Conservation (phyloP, 305 asterid genomes). For the Rubia peregrina region DNA sequence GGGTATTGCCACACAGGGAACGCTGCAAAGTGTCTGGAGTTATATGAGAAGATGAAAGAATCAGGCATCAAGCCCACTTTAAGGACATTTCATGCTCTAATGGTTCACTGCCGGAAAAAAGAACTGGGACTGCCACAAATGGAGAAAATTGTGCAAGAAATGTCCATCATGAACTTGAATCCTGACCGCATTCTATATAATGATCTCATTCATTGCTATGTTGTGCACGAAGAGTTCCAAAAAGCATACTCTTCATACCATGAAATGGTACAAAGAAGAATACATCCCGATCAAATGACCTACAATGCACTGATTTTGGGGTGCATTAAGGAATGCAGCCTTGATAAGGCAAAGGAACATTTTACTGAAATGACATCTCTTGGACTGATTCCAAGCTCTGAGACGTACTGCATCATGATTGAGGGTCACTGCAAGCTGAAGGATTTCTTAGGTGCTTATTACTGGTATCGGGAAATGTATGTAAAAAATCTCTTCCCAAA, state of each 20-base stretch:
- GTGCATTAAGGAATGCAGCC: slow-evolving; percentile 37
- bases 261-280: slow-evolving; percentile 50
- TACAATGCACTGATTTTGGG: slow-evolving; percentile 60
- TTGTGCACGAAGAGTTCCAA: slow-evolving; percentile 30
- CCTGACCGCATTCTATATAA: slow-evolving; percentile 57
- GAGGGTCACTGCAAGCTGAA: slow-evolving; percentile 54
- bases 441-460: slow-evolving; percentile 49
- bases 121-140: slow-evolving; percentile 30
- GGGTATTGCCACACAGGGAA: not conserved
- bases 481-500: slow-evolving; percentile 42
- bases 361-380: slow-evolving; percentile 42
- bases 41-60: slow-evolving; percentile 31
- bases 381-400: slow-evolving; percentile 42
- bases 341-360: slow-evolving; percentile 39
- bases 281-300: slow-evolving; percentile 50
- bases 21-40: not conserved
- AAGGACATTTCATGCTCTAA: slow-evolving; percentile 55
- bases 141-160: slow-evolving; percentile 30
- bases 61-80: slow-evolving; percentile 54
- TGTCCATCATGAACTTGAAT: slow-evolving; percentile 22
- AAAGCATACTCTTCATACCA: slow-evolving; percentile 34
- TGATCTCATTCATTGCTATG: slow-evolving; percentile 52
- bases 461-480: slow-evolving; percentile 65
- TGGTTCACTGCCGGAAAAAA: slow-evolving; percentile 34
- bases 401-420: slow-evolving; percentile 44